Conservation (phyloP, 1,284 basidiomycete species). For the Stygiomarasmius scandens region DNA sequence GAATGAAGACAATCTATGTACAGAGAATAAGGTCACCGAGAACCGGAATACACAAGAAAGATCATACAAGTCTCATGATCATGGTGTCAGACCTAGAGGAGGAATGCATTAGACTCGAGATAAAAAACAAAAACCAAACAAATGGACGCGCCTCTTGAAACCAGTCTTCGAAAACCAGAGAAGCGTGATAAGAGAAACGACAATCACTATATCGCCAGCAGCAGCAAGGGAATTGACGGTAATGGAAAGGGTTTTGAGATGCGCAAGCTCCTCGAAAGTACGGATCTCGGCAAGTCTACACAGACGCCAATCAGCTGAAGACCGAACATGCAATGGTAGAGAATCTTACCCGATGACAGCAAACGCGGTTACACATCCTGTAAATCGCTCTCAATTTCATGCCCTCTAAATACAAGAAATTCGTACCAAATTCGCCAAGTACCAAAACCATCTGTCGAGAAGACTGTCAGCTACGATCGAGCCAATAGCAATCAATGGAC, state of each 20-base stretch:
- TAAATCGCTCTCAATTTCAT: no score
- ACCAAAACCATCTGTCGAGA: slow-evolving; percentile 18
- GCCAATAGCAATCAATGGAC: neutral
- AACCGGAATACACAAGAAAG: neutral
- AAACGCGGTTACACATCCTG: slow-evolving; percentile 22
- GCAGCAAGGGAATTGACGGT: slow-evolving; percentile 47
- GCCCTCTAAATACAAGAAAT: no score
- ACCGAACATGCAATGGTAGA: no score
- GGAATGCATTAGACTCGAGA: no score
- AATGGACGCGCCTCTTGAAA: slow-evolving; percentile 37
- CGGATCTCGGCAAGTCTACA: neutral
- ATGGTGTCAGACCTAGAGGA: slow-evolving; percentile 51
- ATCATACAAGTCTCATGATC: slow-evolving; percentile 45
- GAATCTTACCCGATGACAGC: slow-evolving; percentile 20
- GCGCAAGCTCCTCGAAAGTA: slow-evolving; percentile 2
- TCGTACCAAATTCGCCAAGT: slow-evolving; percentile 26
- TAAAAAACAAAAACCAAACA: no score
- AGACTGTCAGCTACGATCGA: no score
- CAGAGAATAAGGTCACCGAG: neutral
- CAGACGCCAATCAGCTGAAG: no score
- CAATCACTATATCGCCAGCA: slow-evolving; percentile 45
- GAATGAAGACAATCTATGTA: slow-evolving; percentile 46
- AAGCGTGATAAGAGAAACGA: slow-evolving; percentile 42
- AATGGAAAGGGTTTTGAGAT: slow-evolving; percentile 39
- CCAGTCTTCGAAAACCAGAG: slow-evolving; percentile 45